These are phyloP conservation scores for Stephania yunnanensis DNA, from an alignment of 164 flowering plant genomes.

Conservation along the genomic window DNA sequence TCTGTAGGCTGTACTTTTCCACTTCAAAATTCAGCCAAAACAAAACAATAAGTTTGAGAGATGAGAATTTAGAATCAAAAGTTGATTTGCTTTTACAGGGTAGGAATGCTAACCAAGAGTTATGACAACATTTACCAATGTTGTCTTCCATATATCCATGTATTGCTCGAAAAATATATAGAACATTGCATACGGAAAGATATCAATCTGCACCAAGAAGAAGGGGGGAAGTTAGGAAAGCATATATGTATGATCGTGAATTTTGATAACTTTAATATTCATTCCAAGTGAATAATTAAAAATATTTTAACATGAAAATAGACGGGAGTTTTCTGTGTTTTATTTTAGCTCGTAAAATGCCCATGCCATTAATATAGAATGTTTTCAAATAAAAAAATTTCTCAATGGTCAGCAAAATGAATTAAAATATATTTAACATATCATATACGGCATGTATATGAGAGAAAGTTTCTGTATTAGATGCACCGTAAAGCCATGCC, in stretches of 20 bases:
- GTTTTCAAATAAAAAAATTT: neutral
- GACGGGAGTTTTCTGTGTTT: neutral
- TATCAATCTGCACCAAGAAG: constrained; percentile 67
- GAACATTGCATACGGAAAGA: constrained; percentile 91
- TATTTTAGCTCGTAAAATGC: neutral
- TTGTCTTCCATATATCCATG: constrained; percentile 90
- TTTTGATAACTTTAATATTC: neutral
- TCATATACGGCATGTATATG: too few species aligned
- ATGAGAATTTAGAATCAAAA: neutral
- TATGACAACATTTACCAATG: constrained; percentile 76
- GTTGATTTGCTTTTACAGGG: neutral
- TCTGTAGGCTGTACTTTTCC: neutral
- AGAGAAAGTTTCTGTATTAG: too few species aligned
- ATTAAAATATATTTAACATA: too few species aligned
- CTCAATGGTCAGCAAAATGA: too few species aligned
- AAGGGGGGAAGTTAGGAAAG: constrained; percentile 13
- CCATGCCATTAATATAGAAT: neutral
- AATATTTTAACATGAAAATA: neutral
- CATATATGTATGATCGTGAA: neutral
- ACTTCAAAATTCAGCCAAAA: neutral
- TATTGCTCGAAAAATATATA: constrained; percentile 98
- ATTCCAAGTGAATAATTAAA: neutral
- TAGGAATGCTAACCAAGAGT: constrained; percentile 72
- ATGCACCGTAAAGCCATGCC: too few species aligned
- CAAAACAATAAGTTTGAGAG: neutral